These are phyloP conservation scores for Barnettozyma wickerhamii DNA, from an alignment of 805 yeast genomes.

Conservation along the genomic window DNA sequence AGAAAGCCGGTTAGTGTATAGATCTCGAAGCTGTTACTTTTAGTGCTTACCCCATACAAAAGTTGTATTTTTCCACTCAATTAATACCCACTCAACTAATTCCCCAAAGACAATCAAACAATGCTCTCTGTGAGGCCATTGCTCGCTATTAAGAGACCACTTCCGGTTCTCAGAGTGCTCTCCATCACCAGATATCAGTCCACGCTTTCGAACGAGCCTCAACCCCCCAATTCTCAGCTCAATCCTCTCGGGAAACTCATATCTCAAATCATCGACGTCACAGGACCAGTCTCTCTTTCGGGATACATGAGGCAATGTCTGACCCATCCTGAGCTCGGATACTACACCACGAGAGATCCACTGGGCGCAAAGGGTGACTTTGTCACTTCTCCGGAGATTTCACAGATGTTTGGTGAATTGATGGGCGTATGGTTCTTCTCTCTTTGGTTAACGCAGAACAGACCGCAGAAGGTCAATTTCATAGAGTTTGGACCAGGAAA, in stretches of 20 bases:
- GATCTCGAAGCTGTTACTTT: too few relatives aligned
- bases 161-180: not conserved
- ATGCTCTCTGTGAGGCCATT: not conserved
- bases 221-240: too few relatives aligned
- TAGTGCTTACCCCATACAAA: too few relatives aligned
- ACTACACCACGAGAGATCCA: constrained; percentile 76
- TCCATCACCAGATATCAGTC: not conserved
- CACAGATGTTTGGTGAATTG: constrained; percentile 84
- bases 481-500: constrained; percentile 84
- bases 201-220: too few relatives aligned
- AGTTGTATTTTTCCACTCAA: too few relatives aligned
- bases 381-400: constrained; percentile 81
- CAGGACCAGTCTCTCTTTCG: constrained; percentile 74
- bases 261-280: constrained; percentile 35
- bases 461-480: constrained; percentile 45
- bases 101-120: too few relatives aligned
- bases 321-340: constrained; percentile 72
- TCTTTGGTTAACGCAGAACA: constrained; percentile 54
- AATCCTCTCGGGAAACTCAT: constrained; percentile 18
- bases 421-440: constrained; percentile 69
- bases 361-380: constrained; percentile 69
- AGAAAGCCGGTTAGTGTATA: constrained; percentile 13
- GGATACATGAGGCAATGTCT: constrained; percentile 79
- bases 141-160: not conserved
- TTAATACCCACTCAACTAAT: too few relatives aligned